phyloP scores from a whole-genome alignment of 306 rosid species.

The Mucuna pruriens region DNA sequence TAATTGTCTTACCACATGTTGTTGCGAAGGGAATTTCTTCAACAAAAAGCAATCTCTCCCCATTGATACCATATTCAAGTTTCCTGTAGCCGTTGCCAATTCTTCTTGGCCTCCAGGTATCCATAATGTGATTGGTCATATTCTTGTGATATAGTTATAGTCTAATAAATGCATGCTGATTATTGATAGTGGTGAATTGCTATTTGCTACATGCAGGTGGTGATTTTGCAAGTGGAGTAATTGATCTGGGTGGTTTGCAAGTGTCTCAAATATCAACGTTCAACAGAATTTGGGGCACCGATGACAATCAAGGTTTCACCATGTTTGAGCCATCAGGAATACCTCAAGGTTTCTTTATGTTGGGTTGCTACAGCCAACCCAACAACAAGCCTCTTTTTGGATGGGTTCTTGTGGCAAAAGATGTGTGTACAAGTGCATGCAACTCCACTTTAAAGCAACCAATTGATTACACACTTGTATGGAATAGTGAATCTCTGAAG shows the following conservation, averaged over 20 bases:
- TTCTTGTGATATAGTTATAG: background rate
- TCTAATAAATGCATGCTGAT: background rate
- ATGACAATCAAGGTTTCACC: slow-evolving; percentile 57
- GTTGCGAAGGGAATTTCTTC: slow-evolving; percentile 28
- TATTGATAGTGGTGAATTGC: background rate
- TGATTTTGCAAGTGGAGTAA: background rate
- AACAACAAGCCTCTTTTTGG: slow-evolving; percentile 59
- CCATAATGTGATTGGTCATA: background rate
- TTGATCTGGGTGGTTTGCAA: slow-evolving; percentile 60
- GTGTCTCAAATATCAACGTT: slow-evolving; percentile 56
- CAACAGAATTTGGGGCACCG: slow-evolving; percentile 61
- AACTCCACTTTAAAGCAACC: slow-evolving; percentile 51
- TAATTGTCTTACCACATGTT: slow-evolving; percentile 33
- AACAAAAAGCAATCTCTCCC: slow-evolving; percentile 45
- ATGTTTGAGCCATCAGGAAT: slow-evolving; percentile 70
- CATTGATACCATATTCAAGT: slow-evolving; percentile 57
- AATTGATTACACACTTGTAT: slow-evolving; percentile 64
- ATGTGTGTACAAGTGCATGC: background rate
- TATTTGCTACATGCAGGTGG: slow-evolving; percentile 27
- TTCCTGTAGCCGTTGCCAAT: slow-evolving; percentile 51
- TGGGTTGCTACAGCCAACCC: slow-evolving; percentile 49
- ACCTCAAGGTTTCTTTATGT: slow-evolving; percentile 61
- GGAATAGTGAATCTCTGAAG: background rate
- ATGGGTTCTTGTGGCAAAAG: slow-evolving; percentile 71
- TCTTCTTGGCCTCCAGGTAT: slow-evolving; percentile 54